phyloP scores from a whole-genome alignment of 768 basidiomycete genomes.

The Mycena latifolia region DNA sequence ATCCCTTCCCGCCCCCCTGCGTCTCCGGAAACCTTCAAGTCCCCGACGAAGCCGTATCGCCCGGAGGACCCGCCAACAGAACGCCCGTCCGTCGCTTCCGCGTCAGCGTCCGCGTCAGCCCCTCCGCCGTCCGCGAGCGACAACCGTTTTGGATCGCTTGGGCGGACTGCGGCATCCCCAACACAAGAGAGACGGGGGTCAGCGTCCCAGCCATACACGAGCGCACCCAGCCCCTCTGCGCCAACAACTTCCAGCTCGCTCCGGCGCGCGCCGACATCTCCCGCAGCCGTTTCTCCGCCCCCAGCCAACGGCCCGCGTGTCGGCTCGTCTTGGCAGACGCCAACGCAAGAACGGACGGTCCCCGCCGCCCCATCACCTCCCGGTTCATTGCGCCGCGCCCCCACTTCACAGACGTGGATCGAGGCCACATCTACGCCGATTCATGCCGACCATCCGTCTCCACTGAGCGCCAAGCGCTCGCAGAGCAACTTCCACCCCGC shows the following conservation, averaged over 20 bases:
- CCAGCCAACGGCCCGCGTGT: neutral
- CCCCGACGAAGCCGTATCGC: neutral
- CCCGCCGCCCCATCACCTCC: neutral
- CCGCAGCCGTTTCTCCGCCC: neutral
- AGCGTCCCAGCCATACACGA: neutral
- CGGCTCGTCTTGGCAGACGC: neutral
- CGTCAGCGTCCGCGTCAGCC: no score
- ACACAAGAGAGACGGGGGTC: constrained; percentile 4
- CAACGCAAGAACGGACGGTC: neutral
- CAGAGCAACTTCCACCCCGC: constrained; percentile 5
- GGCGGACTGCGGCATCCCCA: constrained; percentile 1
- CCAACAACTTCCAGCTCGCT: neutral
- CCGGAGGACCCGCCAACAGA: no score
- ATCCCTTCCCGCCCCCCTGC: neutral
- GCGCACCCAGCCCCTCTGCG: neutral
- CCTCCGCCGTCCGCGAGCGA: neutral
- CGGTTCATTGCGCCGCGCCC: neutral
- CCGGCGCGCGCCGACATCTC: neutral
- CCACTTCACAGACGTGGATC: constrained; percentile 10
- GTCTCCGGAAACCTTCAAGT: constrained; percentile 14
- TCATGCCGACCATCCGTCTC: neutral
- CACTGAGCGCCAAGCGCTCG: constrained; percentile 8
- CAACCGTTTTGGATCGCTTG: constrained; percentile 8
- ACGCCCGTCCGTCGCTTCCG: no score
- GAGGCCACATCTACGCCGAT: constrained; percentile 3